phyloP scores from a whole-genome alignment of 805 yeast genomes.

The Wickerhamiella australiensis region DNA sequence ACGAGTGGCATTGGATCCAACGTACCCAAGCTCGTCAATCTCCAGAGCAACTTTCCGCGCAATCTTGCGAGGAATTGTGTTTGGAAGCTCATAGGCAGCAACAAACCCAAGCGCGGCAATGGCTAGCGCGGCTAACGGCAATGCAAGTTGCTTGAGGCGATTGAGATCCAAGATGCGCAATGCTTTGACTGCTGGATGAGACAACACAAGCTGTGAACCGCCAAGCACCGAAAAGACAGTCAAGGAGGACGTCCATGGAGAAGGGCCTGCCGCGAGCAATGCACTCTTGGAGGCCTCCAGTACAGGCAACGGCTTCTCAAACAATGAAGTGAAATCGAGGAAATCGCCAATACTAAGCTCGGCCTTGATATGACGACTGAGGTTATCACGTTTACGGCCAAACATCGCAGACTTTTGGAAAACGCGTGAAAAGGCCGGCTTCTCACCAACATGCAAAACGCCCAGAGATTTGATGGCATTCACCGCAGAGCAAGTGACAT shows the following conservation, averaged over 20 bases:
- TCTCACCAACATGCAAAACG: conserved; percentile 48
- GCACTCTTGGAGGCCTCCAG: conserved; percentile 16
- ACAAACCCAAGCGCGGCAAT: conserved; percentile 47
- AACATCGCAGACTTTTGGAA: conserved; percentile 66
- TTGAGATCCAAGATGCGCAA: conserved; percentile 6
- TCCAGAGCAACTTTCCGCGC: conserved; percentile 57
- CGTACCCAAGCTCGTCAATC: conserved; percentile 58
- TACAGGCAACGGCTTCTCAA: conserved; percentile 22
- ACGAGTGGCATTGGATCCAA: conserved; percentile 64
- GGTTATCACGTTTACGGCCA: conserved; percentile 52
- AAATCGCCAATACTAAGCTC: conserved; percentile 60
- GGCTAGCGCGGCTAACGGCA: conserved; percentile 42
- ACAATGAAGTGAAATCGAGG: conserved; percentile 52
- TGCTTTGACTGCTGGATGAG: conserved; percentile 12
- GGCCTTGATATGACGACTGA: conserved; percentile 45
- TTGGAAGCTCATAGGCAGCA: conserved; percentile 68
- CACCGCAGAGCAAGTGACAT: conserved; percentile 48
- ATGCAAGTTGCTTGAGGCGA: conserved; percentile 33
- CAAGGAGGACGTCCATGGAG: conserved; percentile 18
- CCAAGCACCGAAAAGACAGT: conserved; percentile 20
- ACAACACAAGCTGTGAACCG: conserved; percentile 14
- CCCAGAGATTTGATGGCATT: conserved; percentile 53
- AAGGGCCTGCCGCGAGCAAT: conserved; percentile 15
- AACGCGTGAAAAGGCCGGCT: conserved; percentile 36
- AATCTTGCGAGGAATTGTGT: conserved; percentile 75